Evolutionary conservation across 208 protist genomes (phyloP).

Genomic region (Leishmania martiniquensis): DNA sequence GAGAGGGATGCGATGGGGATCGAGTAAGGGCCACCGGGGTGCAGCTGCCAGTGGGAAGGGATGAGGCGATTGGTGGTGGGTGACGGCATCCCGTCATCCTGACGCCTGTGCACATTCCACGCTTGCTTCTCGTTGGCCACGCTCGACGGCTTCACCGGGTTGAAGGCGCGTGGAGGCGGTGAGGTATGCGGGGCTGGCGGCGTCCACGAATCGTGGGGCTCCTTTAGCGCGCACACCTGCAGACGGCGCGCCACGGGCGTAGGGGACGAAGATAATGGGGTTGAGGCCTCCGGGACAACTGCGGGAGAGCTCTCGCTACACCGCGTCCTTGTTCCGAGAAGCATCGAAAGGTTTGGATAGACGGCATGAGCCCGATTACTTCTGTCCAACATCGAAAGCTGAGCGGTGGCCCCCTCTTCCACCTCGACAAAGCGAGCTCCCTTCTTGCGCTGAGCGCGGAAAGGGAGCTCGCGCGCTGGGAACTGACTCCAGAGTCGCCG

Average conservation of each 20-base stretch:
- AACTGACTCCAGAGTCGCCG: slow-evolving; percentile 8
- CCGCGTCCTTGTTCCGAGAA: background rate
- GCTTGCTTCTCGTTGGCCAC: background rate
- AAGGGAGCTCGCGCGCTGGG: background rate
- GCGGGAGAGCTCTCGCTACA: background rate
- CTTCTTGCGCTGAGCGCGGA: background rate
- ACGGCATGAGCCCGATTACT: background rate
- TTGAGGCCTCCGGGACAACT: background rate
- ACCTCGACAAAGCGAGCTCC: background rate
- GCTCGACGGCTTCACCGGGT: background rate
- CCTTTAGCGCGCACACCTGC: background rate
- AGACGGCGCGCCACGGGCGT: background rate
- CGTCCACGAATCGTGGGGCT: background rate
- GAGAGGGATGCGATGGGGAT: background rate
- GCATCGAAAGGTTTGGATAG: background rate
- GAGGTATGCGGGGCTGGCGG: background rate
- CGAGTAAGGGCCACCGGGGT: background rate
- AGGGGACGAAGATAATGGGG: background rate
- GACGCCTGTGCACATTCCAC: background rate
- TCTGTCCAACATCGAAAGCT: background rate
- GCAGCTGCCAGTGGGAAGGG: background rate
- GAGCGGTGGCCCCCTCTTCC: background rate
- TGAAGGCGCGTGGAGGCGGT: background rate
- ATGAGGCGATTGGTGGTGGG: background rate
- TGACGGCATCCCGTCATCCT: slow-evolving; percentile 1